Evolutionary conservation across 257 asterid species (phyloP).

Genomic region (Phtheirospermum japonicum): DNA sequence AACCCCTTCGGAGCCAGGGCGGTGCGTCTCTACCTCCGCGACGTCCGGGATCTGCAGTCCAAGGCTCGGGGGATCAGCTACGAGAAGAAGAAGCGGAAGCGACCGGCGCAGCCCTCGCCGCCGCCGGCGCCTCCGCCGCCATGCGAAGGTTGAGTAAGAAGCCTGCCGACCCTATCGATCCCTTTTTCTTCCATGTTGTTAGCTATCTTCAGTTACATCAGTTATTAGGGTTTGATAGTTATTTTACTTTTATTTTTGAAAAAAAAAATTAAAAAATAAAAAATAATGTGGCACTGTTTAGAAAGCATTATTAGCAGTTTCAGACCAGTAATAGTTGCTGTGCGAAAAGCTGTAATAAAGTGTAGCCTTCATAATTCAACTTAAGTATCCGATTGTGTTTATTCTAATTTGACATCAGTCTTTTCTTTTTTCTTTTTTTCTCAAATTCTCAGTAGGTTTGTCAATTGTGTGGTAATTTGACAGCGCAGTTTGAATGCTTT

Average conservation of each 20-base stretch:
- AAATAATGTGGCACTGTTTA: conserved; percentile 3
- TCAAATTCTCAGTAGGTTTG: no score
- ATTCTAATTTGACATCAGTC: no score
- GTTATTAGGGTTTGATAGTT: conserved; percentile 33
- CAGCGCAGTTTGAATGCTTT: not conserved
- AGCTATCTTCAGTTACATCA: not conserved
- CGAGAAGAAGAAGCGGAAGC: conserved; percentile 89
- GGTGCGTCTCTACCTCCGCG: conserved; percentile 83
- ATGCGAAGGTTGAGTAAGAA: conserved; percentile 34
- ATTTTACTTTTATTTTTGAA: conserved; percentile 1
- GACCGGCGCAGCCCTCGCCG: conserved; percentile 35
- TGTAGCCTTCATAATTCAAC: no score
- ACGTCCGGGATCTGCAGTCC: conserved; percentile 83
- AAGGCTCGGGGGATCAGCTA: conserved; percentile 91
- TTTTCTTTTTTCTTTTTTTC: no score
- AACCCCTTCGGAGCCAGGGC: conserved; percentile 92
- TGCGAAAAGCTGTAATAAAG: conserved; percentile 21
- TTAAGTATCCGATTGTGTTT: no score
- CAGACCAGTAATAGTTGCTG: conserved; percentile 14
- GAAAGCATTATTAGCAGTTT: conserved; percentile 27
- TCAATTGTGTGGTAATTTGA: no score
- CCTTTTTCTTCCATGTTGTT: not conserved
- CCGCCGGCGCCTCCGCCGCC: conserved; percentile 31
- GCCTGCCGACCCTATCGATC: no score
- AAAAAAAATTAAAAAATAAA: not conserved